Conservation (phyloP, 306 rosid species). For the Vachellia pachyceras region DNA sequence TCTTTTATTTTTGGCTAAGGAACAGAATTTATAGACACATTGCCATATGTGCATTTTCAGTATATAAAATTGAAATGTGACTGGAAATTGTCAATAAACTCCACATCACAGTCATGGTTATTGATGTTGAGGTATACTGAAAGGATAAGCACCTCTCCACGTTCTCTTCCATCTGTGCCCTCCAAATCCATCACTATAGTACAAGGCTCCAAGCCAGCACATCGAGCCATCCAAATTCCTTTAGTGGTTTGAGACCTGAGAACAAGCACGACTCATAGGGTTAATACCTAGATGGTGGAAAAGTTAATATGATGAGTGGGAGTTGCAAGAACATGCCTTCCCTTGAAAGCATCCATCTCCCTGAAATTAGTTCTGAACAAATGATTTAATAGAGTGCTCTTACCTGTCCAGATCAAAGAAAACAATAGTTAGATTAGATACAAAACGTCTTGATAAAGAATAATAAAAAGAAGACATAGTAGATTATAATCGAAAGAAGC, state of each 20-base stretch:
- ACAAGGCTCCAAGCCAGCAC: conserved; percentile 88
- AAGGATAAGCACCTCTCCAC: conserved; percentile 79
- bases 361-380: conserved; percentile 76
- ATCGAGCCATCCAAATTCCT: conserved; percentile 90
- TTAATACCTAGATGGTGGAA: conserved; percentile 1
- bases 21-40: neutral
- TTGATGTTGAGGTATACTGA: conserved; percentile 11
- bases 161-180: conserved; percentile 97
- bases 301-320: conserved; percentile 14
- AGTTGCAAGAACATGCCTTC: conserved; percentile 64
- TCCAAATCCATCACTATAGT: conserved; percentile 97
- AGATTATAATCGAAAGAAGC: too few species aligned
- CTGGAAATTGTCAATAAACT: conserved; percentile 9
- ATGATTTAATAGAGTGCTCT: conserved; percentile 82
- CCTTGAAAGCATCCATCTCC: conserved; percentile 94
- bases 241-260: conserved; percentile 94
- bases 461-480: neutral
- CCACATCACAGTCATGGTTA: conserved; percentile 12
- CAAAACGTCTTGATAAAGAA: neutral
- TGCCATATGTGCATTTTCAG: conserved; percentile 6
- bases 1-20: conserved; percentile 1
- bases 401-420: conserved; percentile 61
- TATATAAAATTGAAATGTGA: conserved; percentile 26
- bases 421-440: conserved; percentile 10
- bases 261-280: conserved; percentile 27